Base-by-base conservation (phyloP, 768 basidiomycete species). In the Udeniomyces megalosporus region DNA sequence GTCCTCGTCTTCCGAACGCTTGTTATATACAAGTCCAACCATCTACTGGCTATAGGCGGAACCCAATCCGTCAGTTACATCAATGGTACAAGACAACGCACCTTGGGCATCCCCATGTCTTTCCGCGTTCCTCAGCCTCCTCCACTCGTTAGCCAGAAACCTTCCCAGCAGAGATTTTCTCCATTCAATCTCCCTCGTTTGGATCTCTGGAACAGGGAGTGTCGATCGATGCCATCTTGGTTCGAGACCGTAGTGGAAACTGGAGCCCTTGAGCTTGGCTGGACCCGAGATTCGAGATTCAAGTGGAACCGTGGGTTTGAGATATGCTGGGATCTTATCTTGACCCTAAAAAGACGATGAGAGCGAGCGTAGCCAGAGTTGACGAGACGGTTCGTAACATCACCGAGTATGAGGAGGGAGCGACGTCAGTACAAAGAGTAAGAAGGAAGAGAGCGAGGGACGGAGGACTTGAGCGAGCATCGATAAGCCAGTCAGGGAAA, bases 101-200 rank as follows among this genome's bases (percentile, higher is more conserved):
- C 60, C 47, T 15, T 55, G 34, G 12, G 4, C 14, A 8, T 17
- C 22, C 28, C 53, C 38, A 1, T 12, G 38, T 0, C 4, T 31
- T 12, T 15, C n/a, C 20, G 34, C 49, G 12, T 46, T 46, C 45
- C 48, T 54, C 15, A 6, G 20, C 29, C 62, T 35, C 35, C 15
- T 56, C 62, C 56, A 58, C 50, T 63, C 62, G 28, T 31, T 35
- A 15, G 42, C 28, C 56, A 63, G 29, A 29, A 63, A 63, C 29
- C 14, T 34, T n/a, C 62, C 62, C 5, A 63, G 24, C n/a, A 11
- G 20, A 5, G 62, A 58, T 38, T 45, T 46, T 29, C 42, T 38
- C 29, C 48, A 56, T 4, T 46, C 46, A 8, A 45, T 50, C 32
- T 50, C 47, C 5, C 26, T 20, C 8, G 44, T 47, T 42, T 52